phyloP scores from a whole-genome alignment of 176 grass and related monocot species.

The Hordeum marinum region DNA sequence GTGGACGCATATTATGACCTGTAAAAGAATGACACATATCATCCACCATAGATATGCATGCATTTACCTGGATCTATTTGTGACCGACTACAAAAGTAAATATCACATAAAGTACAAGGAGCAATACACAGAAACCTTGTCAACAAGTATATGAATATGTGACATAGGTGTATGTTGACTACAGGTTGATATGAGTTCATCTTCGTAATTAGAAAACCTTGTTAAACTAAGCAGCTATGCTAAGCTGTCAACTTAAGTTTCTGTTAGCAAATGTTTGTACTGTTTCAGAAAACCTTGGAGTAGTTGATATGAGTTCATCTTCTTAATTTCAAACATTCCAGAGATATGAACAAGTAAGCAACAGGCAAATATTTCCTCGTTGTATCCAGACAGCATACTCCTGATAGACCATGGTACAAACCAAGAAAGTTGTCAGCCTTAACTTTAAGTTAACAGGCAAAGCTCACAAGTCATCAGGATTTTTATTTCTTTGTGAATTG shows the following conservation, averaged over 20 bases:
- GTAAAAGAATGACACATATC: background rate
- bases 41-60: background rate
- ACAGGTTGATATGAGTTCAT: no score
- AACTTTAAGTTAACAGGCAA: background rate
- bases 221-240: background rate
- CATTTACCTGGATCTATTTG: background rate
- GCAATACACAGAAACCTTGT: background rate
- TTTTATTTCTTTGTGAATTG: background rate
- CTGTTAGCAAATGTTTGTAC: background rate
- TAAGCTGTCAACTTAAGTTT: background rate
- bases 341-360: background rate
- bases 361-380: background rate
- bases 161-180: background rate
- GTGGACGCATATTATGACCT: background rate
- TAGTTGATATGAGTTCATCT: background rate
- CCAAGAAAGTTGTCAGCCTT: background rate
- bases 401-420: background rate
- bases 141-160: background rate
- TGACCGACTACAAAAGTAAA: background rate
- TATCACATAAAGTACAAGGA: background rate
- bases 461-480: background rate
- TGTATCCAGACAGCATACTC: background rate
- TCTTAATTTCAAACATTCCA: background rate
- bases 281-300: background rate
- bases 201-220: background rate